Conservation (phyloP, 768 basidiomycete species). For the Pisolithus albus region DNA sequence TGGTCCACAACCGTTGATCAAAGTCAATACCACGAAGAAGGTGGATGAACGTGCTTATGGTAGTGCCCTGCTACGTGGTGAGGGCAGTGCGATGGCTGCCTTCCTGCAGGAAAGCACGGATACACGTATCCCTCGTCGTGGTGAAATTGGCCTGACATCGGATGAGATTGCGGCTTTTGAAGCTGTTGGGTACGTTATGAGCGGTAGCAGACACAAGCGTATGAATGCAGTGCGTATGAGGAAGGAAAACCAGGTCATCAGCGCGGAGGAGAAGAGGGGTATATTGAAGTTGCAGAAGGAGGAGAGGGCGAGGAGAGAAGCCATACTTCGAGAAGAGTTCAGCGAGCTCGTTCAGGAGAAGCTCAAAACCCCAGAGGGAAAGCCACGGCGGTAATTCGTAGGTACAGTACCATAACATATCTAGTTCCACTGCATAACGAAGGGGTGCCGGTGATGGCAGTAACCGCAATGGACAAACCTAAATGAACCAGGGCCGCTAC, state of each 20-base stretch:
- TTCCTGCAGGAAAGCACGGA: slow-evolving; percentile 83
- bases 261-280: slow-evolving; percentile 95
- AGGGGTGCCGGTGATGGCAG: neutral
- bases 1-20: slow-evolving; percentile 67
- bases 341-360: slow-evolving; percentile 74
- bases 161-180: slow-evolving; percentile 86
- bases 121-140: slow-evolving; percentile 91
- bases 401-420: neutral
- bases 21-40: slow-evolving; percentile 39
- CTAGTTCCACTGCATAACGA: too few species aligned
- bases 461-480: neutral
- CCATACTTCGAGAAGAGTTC: slow-evolving; percentile 85
- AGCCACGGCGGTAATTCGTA: slow-evolving; percentile 7
- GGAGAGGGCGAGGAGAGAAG: slow-evolving; percentile 87
- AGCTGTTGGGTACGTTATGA: slow-evolving; percentile 94
- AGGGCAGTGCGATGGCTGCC: slow-evolving; percentile 97
- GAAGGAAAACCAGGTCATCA: slow-evolving; percentile 99
- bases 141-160: slow-evolving; percentile 92
- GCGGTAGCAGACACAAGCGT: slow-evolving; percentile 84
- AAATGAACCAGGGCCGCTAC: too few species aligned
- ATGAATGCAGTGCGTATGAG: slow-evolving; percentile 99
- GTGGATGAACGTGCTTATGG: slow-evolving; percentile 84
- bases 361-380: slow-evolving; percentile 46
- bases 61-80: slow-evolving; percentile 84
- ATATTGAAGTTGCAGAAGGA: slow-evolving; percentile 93